Evolutionary conservation across 352 stramenopile genomes (phyloP).

Genomic region (Phytophthora macrochlamydospora): DNA sequence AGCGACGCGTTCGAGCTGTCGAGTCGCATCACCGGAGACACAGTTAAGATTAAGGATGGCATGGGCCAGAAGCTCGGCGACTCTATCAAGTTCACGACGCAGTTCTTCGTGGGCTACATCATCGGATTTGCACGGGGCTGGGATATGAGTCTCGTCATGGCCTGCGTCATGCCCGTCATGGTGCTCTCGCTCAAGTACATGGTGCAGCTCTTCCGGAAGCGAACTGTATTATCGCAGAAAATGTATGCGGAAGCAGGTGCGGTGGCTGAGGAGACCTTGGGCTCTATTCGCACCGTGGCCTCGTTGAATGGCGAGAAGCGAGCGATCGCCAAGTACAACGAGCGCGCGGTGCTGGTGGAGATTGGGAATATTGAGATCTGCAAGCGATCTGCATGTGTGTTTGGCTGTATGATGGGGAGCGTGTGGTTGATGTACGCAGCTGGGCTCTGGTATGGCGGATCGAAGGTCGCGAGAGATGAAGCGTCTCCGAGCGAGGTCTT

Average conservation of each 20-base stretch:
- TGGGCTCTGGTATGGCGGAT: slow-evolving; percentile 60
- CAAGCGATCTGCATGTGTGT: slow-evolving; percentile 18
- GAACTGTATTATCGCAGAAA: slow-evolving; percentile 26
- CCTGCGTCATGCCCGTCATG: slow-evolving; percentile 44
- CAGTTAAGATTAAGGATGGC: slow-evolving; percentile 54
- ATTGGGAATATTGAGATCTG: slow-evolving; percentile 18
- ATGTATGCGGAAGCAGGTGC: slow-evolving; percentile 49
- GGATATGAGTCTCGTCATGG: slow-evolving; percentile 50
- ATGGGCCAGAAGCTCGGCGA: slow-evolving; percentile 54
- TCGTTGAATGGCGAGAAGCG: slow-evolving; percentile 42
- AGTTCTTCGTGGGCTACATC: slow-evolving; percentile 44
- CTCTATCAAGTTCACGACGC: slow-evolving; percentile 32
- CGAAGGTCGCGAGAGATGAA: slow-evolving; percentile 36
- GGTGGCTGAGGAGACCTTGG: slow-evolving; percentile 51
- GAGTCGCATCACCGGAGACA: slow-evolving; percentile 44
- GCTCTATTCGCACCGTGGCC: slow-evolving; percentile 43
- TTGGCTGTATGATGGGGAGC: slow-evolving; percentile 32
- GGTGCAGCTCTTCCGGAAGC: slow-evolving; percentile 26
- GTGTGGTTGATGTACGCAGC: slow-evolving; percentile 49
- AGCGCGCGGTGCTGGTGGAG: slow-evolving; percentile 26
- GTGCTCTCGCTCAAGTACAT: slow-evolving; percentile 36
- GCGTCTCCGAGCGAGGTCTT: slow-evolving; percentile 56
- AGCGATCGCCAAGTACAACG: slow-evolving; percentile 40
- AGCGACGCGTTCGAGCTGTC: slow-evolving; percentile 40
- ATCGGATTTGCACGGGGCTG: slow-evolving; percentile 46